Conservation (phyloP, 345 rosid genomes). For the Orychophragmus violaceus region DNA sequence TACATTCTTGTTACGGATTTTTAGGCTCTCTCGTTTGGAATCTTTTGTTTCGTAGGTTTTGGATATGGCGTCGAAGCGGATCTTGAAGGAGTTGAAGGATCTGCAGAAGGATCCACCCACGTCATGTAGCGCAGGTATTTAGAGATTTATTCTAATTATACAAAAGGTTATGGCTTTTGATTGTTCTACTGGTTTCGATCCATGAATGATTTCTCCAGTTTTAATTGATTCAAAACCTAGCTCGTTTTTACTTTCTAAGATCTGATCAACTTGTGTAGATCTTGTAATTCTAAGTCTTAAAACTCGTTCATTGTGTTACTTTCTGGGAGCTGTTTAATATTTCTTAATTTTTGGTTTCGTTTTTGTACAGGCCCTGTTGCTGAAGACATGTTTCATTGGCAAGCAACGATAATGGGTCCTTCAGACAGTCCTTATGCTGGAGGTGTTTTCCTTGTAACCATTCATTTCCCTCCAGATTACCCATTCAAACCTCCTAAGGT, state of each 20-base stretch:
- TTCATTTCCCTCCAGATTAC: constrained; percentile 75
- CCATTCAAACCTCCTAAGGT: constrained; percentile 87
- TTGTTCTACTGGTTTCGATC: not conserved
- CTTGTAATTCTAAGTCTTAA: not conserved
- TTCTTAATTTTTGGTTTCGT: not conserved
- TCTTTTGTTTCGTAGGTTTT: constrained; percentile 38
- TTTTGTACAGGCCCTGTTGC: constrained; percentile 64
- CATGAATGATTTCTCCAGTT: no score
- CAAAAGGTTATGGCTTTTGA: no score
- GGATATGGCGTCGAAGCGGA: constrained; percentile 79
- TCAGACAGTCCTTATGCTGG: constrained; percentile 76
- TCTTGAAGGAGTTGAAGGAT: constrained; percentile 82
- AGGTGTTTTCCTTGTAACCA: constrained; percentile 76
- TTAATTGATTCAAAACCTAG: not conserved
- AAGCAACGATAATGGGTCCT: constrained; percentile 85
- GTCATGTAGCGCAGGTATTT: constrained; percentile 68
- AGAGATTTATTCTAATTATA: no score
- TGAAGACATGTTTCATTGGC: constrained; percentile 88
- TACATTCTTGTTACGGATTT: no score
- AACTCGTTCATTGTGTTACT: not conserved
- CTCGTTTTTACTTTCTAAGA: not conserved
- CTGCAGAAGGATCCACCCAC: constrained; percentile 81
- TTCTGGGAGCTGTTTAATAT: not conserved
- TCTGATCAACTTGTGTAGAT: constrained; percentile 1
- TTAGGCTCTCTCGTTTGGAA: no score